Percentiles rank a stretch among this genome's conserved stretches.
Conservation (phyloP, 1,284 basidiomycete species). For the Stygiomarasmius scandens region DNA sequence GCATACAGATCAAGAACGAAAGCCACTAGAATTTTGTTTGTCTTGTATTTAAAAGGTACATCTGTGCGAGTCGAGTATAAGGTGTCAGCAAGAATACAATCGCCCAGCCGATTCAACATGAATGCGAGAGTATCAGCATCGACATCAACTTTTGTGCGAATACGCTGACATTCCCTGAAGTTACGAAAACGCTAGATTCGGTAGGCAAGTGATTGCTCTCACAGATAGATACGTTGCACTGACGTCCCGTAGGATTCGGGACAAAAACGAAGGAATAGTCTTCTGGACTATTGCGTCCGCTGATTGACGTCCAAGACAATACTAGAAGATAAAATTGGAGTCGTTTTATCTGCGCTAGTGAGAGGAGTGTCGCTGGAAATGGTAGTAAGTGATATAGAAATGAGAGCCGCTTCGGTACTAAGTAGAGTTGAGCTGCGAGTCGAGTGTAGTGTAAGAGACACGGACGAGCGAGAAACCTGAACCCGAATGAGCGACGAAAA, state of each 20-base stretch:
- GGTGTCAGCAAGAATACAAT: conserved; percentile 27
- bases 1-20: too few relatives aligned
- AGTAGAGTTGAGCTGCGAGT: conserved; percentile 27
- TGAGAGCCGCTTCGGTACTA: conserved; percentile 30
- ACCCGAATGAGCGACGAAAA: conserved; percentile 43
- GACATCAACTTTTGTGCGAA: conserved; percentile 46
- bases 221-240: conserved; percentile 40
- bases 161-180: conserved; percentile 45
- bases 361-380: conserved; percentile 34
- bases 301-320: conserved; percentile 51
- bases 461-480: conserved; percentile 30
- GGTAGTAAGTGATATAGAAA: conserved; percentile 37
- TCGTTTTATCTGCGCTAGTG: not conserved
- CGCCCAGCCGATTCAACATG: conserved; percentile 38
- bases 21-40: too few relatives aligned
- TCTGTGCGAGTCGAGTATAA: too few relatives aligned
- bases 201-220: conserved; percentile 40
- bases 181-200: conserved; percentile 37
- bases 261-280: conserved; percentile 48
- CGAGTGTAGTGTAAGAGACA: conserved; percentile 41
- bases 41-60: too few relatives aligned
- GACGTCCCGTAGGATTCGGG: conserved; percentile 35
- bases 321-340: conserved; percentile 40
- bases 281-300: conserved; percentile 33
- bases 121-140: conserved; percentile 37